A percentile compares a stretch with the other conserved stretches of the same genome.
Conservation (phyloP, 2,329 filamentous ascomycete species). For the Pseudogymnoascus sp. region DNA sequence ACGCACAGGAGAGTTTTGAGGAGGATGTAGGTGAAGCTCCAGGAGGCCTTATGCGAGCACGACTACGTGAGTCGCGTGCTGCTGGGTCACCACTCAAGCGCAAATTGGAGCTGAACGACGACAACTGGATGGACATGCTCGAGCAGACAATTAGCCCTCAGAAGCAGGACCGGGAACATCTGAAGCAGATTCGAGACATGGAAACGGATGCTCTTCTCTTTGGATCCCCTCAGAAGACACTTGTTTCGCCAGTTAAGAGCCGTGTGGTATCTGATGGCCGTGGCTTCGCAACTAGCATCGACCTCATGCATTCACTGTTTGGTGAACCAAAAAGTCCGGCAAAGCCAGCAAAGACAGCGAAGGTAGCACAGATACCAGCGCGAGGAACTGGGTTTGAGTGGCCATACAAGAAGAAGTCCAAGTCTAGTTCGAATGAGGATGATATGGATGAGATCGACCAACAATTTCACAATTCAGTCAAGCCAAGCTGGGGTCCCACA, state of each 20-base stretch:
- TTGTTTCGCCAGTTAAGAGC: conserved; percentile 16
- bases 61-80: conserved; percentile 57
- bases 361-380: not conserved
- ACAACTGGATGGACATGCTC: conserved; percentile 90
- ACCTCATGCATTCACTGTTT: conserved; percentile 93
- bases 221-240: conserved; percentile 33
- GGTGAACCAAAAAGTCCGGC: conserved; percentile 59
- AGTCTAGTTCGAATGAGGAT: conserved; percentile 56
- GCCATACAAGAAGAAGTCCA: conserved; percentile 76
- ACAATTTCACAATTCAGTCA: conserved; percentile 64
- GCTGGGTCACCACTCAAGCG: conserved; percentile 52
- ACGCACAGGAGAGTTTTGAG: conserved; percentile 32
- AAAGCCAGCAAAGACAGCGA: conserved; percentile 38
- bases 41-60: conserved; percentile 56
- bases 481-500: conserved; percentile 71
- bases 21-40: conserved; percentile 43
- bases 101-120: conserved; percentile 52
- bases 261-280: conserved; percentile 37
- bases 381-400: conserved; percentile 49
- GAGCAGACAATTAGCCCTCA: conserved; percentile 89
- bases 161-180: conserved; percentile 79
- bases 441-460: conserved; percentile 58
- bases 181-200: conserved; percentile 51
- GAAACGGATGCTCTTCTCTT: conserved; percentile 21
- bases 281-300: conserved; percentile 81